Conservation (phyloP, 257 asterid species). For the Schizonepeta tenuifolia region DNA sequence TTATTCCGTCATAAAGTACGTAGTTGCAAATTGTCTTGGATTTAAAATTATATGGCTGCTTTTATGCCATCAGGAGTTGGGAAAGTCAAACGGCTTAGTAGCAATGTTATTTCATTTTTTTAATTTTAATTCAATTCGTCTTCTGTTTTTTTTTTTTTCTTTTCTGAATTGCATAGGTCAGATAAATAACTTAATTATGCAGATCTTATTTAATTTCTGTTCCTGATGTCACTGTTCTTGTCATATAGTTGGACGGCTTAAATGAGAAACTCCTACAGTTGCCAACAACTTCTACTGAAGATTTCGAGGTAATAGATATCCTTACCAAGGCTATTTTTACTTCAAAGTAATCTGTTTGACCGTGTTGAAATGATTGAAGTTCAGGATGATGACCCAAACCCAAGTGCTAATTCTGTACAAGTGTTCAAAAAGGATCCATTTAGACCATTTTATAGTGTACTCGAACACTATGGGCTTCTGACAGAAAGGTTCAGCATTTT, state of each 20-base stretch:
- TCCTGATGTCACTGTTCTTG: conserved; percentile 35
- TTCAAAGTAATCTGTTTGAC: conserved; percentile 24
- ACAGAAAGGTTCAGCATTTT: conserved; percentile 59
- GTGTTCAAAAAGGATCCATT: conserved; percentile 61
- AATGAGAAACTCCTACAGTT: conserved; percentile 69
- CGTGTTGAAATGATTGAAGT: conserved; percentile 27
- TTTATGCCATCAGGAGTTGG: background rate
- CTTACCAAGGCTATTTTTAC: background rate
- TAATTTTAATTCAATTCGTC: background rate
- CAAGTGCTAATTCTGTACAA: conserved; percentile 35
- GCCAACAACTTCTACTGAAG: conserved; percentile 36
- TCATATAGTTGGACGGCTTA: conserved; percentile 76
- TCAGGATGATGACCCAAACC: conserved; percentile 45
- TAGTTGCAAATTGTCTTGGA: conserved; percentile 17
- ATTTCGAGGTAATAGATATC: conserved; percentile 39
- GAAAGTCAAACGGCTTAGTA: background rate
- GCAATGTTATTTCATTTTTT: background rate
- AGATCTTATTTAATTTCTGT: conserved; percentile 10
- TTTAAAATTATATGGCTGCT: background rate
- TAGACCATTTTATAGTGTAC: conserved; percentile 64
- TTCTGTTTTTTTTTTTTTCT: background rate
- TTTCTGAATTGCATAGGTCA: conserved; percentile 9
- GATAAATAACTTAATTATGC: background rate
- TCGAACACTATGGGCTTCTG: conserved; percentile 63
- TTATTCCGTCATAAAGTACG: background rate